phyloP scores from a whole-genome alignment of 768 basidiomycete species.

The Serendipita sp. region DNA sequence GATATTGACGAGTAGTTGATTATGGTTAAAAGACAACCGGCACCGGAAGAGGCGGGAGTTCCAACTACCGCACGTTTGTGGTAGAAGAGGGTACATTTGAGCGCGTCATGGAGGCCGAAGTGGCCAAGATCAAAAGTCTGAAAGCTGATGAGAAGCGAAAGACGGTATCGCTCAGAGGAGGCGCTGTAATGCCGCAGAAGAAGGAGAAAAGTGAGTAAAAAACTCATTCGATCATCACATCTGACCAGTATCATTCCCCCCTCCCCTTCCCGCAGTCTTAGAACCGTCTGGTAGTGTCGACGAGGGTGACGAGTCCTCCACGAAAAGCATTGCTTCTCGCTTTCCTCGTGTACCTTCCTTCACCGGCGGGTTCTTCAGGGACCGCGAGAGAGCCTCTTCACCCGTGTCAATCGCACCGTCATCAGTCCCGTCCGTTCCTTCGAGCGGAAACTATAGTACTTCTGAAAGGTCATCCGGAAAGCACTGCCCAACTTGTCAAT shows the following conservation, averaged over 20 bases:
- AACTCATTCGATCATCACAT: neutral
- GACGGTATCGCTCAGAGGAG: neutral
- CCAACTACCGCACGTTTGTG: neutral
- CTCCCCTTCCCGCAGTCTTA: neutral
- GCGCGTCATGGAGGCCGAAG: neutral
- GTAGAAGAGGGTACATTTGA: constrained; percentile 6
- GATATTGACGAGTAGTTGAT: neutral
- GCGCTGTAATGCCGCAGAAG: neutral
- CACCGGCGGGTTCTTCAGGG: neutral
- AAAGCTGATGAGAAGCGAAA: neutral
- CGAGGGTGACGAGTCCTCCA: neutral
- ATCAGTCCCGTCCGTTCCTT: neutral
- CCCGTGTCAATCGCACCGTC: neutral
- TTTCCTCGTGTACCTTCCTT: neutral
- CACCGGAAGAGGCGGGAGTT: neutral
- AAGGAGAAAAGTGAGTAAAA: neutral
- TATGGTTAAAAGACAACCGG: neutral
- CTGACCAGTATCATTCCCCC: neutral
- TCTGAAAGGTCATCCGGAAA: neutral
- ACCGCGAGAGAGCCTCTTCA: neutral
- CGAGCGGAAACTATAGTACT: neutral
- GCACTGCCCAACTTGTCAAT: constrained; percentile 4
- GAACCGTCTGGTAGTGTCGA: neutral
- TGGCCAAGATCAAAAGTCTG: neutral
- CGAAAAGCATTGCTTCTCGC: neutral